phyloP scores from a whole-genome alignment of 2,329 filamentous ascomycete genomes.

The Fusarium caatingaense region DNA sequence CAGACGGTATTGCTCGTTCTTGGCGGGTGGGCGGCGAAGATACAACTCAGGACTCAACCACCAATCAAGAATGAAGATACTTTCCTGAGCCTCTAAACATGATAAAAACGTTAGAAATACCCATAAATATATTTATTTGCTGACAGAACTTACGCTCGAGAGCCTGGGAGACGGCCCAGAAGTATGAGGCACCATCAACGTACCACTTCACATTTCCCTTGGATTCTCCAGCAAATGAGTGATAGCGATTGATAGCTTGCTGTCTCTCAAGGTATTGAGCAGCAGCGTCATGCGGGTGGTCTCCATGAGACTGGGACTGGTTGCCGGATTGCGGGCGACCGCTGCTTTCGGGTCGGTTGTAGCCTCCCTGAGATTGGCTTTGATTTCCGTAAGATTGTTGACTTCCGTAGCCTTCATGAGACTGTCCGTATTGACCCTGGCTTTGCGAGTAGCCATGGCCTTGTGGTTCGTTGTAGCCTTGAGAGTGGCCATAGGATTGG shows the following conservation, averaged over 20 bases:
- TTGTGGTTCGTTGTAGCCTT: slow-evolving; percentile 50
- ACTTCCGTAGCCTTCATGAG: slow-evolving; percentile 12
- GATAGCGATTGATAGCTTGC: slow-evolving; percentile 64
- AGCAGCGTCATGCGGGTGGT: slow-evolving; percentile 10
- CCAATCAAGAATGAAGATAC: slow-evolving; percentile 89
- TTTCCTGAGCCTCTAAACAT: slow-evolving; percentile 71
- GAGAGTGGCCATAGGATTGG: slow-evolving; percentile 7
- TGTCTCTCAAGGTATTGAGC: slow-evolving; percentile 52
- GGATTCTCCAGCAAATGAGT: slow-evolving; percentile 79
- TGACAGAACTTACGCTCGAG: slow-evolving; percentile 66
- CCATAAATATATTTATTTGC: not conserved
- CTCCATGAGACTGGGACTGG: slow-evolving; percentile 4
- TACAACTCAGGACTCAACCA: slow-evolving; percentile 93
- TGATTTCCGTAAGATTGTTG: not conserved
- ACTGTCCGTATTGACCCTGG: slow-evolving; percentile 15
- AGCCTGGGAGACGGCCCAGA: slow-evolving; percentile 85
- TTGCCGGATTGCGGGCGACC: slow-evolving; percentile 8
- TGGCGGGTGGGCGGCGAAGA: slow-evolving; percentile 81
- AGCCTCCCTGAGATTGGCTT: not conserved
- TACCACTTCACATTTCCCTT: slow-evolving; percentile 87
- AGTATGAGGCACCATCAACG: slow-evolving; percentile 85
- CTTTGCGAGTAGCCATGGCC: slow-evolving; percentile 44
- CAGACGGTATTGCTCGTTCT: slow-evolving; percentile 84
- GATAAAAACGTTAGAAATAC: slow-evolving; percentile 14
- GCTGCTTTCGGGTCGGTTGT: not conserved